These are phyloP conservation scores for Pichia phayaonensis DNA, from an alignment of 805 yeast species.

Conservation along the genomic window DNA sequence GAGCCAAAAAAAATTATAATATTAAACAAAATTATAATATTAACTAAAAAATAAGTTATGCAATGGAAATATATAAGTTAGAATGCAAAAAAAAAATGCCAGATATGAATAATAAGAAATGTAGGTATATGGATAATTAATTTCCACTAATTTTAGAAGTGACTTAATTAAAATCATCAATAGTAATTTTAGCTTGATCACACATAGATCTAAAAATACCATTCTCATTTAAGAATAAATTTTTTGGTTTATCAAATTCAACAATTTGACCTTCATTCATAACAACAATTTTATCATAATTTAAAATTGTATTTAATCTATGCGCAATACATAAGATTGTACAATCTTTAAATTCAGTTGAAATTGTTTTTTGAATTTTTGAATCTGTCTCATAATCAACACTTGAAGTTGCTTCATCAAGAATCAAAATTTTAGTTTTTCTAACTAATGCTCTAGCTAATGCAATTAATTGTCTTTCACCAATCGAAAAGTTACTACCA, in stretches of 20 bases:
- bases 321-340: conserved; percentile 72
- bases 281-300: conserved; percentile 53
- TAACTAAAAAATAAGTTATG: no score
- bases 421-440: conserved; percentile 48
- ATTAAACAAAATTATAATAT: no score
- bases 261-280: conserved; percentile 47
- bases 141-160: no score
- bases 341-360: conserved; percentile 48
- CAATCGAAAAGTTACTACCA: conserved; percentile 63
- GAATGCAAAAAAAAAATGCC: no score
- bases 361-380: conserved; percentile 54
- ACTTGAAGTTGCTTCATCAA: conserved; percentile 74
- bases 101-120: background rate
- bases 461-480: conserved; percentile 65
- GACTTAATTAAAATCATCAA: conserved; percentile 29
- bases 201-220: conserved; percentile 49
- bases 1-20: no score
- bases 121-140: no score
- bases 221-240: conserved; percentile 32
- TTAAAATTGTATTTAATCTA: conserved; percentile 53
- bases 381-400: conserved; percentile 70
- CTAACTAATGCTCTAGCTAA: conserved; percentile 67
- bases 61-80: no score
- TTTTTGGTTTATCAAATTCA: conserved; percentile 49
- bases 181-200: conserved; percentile 37